Base-by-base conservation (phyloP, 2,329 filamentous ascomycete genomes). In the Calonectria montana region DNA sequence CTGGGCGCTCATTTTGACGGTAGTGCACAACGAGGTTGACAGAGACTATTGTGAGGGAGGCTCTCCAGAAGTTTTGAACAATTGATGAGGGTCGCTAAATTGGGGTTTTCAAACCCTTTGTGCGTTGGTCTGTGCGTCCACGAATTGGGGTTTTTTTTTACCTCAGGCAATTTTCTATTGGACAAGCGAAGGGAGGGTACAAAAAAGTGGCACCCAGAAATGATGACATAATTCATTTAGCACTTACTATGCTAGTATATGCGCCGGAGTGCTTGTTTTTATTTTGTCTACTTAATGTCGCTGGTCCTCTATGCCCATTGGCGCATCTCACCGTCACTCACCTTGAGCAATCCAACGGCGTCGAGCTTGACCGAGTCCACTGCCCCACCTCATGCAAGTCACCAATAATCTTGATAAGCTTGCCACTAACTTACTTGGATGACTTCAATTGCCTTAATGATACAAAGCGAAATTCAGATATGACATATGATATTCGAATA, bases 1-100 rank as follows among this genome's bases (percentile, higher is more conserved):
- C 87, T 94, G 86, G 84, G 84, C 83, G 85, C 85, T 88, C 91
- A 92, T 92, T 83, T 84, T 91, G 88, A 86, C 87, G 83, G 85
- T 83, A 78, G 77, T 84, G 78, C 80, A 79, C 80, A 79, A 80
- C 78, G 79, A 75, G 80, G 77, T 77, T 78, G 76, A 77, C 78
- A 75, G 77, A 75, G 79, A 77, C 73, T 72, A 73, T 80, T 75
- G 71, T 76, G 78, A 77, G 75, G 70, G 71, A 77, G 66, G 65
- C 67, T 71, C 65, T 70, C 59, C 73, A 29, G 50, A 77, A 80
- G 78, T 81, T 83, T 83, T 82, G 78, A 76, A 73, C 70, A 74
- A 71, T 79, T 79, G 72, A 71, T 69, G 65, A 67, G 70, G 74
- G 77, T 83, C 81, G 80, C 82, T 83, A 84, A 83, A 82, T 81